Evolutionary conservation across 225 moss, liverwort and hornwort species (phyloP).

Genomic region (Sphagnum tenellum): DNA sequence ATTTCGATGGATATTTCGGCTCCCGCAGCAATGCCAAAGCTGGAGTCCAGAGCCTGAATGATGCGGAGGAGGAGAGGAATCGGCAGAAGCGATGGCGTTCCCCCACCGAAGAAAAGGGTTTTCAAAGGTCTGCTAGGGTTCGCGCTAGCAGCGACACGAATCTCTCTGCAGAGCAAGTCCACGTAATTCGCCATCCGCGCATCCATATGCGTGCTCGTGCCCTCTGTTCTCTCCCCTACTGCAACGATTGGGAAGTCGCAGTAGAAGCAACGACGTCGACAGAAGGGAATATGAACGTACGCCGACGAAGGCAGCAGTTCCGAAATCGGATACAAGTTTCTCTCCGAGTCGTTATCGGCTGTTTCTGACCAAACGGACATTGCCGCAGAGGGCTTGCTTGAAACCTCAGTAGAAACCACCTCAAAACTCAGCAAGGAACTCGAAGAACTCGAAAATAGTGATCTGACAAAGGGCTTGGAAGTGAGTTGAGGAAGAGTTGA

Average conservation of each 20-base stretch:
- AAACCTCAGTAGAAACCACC: too few relatives aligned
- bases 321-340: too few relatives aligned
- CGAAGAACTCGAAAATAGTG: too few relatives aligned
- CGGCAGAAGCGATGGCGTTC: constrained; percentile 81
- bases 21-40: constrained; percentile 38
- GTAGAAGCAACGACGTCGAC: constrained; percentile 86
- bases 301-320: constrained; percentile 32
- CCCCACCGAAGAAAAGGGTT: constrained; percentile 91
- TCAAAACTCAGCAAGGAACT: too few relatives aligned
- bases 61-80: constrained; percentile 58
- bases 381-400: too few relatives aligned
- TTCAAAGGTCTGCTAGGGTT: constrained; percentile 26
- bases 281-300: constrained; percentile 87
- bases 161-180: constrained; percentile 75
- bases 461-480: too few relatives aligned
- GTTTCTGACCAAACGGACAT: too few relatives aligned
- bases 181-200: constrained; percentile 62
- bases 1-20: constrained; percentile 95
- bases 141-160: constrained; percentile 42
- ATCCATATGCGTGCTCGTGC: constrained; percentile 40
- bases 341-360: too few relatives aligned
- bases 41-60: constrained; percentile 31
- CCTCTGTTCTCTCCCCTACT: constrained; percentile 65
- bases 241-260: constrained; percentile 91
- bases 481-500: too few relatives aligned